phyloP scores from a whole-genome alignment of 345 rosid genomes.

The Boechera divaricarpa region DNA sequence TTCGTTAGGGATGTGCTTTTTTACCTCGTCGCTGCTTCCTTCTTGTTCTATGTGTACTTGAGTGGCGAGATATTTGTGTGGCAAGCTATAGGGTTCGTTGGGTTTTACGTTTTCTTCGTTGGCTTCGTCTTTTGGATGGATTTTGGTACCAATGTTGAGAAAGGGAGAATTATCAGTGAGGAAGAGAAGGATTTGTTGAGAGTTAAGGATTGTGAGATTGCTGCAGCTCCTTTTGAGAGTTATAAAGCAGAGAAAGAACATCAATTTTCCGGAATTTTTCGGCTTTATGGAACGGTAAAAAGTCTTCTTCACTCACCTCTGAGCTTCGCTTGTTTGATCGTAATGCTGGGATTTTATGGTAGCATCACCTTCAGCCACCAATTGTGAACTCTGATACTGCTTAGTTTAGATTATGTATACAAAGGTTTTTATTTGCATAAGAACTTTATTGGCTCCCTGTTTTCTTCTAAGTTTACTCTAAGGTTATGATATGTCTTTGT shows the following conservation, averaged over 20 bases:
- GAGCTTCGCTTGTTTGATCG: slow-evolving; percentile 10
- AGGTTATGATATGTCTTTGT: slow-evolving; percentile 5
- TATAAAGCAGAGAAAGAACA: slow-evolving; percentile 48
- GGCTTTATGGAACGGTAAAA: slow-evolving; percentile 55
- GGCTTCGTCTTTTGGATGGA: slow-evolving; percentile 97
- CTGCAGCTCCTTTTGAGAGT: slow-evolving; percentile 41
- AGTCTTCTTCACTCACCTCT: slow-evolving; percentile 18
- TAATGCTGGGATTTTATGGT: slow-evolving; percentile 17
- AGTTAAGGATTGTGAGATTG: slow-evolving; percentile 52
- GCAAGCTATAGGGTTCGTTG: slow-evolving; percentile 92
- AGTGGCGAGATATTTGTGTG: slow-evolving; percentile 95
- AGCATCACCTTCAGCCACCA: neutral
- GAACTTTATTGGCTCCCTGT: neutral
- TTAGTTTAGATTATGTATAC: slow-evolving; percentile 8
- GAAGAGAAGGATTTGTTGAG: slow-evolving; percentile 45
- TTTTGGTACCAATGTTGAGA: slow-evolving; percentile 50
- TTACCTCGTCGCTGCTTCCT: slow-evolving; percentile 70
- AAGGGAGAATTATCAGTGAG: slow-evolving; percentile 29
- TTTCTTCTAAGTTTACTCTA: neutral
- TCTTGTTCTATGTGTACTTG: slow-evolving; percentile 84
- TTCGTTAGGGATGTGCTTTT: slow-evolving; percentile 87
- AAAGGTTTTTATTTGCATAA: neutral
- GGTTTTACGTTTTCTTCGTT: slow-evolving; percentile 82
- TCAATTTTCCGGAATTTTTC: slow-evolving; percentile 38
- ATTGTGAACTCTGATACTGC: neutral